Percentiles rank a stretch among this genome's conserved stretches.
Evolutionary conservation across 768 basidiomycete genomes (phyloP).

Genomic region (Boletus rubescentipes): DNA sequence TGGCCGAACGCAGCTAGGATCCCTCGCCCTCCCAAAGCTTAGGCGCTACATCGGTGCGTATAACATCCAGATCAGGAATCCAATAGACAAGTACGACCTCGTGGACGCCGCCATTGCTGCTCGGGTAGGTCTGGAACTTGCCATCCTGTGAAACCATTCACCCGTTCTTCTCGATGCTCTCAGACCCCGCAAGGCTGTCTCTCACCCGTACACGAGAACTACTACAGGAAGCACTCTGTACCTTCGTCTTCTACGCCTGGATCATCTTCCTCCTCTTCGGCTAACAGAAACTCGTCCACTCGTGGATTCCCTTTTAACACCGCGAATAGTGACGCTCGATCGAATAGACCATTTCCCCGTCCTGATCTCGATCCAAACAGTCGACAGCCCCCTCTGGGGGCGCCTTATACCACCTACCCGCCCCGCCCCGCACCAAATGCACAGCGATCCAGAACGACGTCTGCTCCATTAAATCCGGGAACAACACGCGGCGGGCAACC

Average conservation of each 20-base stretch:
- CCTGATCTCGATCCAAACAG: constrained; percentile 60
- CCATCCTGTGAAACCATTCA: neutral
- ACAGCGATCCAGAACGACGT: constrained; percentile 22
- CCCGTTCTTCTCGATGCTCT: neutral
- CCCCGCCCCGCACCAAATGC: constrained; percentile 17
- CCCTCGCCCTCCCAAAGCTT: constrained; percentile 57
- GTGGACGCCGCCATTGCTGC: constrained; percentile 58
- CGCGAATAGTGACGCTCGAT: constrained; percentile 20
- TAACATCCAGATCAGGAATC: constrained; percentile 57
- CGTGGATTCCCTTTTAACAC: constrained; percentile 12
- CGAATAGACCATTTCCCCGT: constrained; percentile 48
- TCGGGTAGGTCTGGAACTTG: constrained; percentile 41
- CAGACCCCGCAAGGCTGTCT: constrained; percentile 66
- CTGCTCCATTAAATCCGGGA: constrained; percentile 18
- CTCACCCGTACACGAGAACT: constrained; percentile 55
- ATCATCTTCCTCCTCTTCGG: constrained; percentile 14
- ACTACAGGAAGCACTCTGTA: constrained; percentile 32
- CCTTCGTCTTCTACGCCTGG: constrained; percentile 15
- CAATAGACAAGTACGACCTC: constrained; percentile 77
- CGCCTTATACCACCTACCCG: constrained; percentile 6
- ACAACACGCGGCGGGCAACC: constrained; percentile 4
- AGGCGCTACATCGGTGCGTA: constrained; percentile 72
- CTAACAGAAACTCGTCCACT: constrained; percentile 15
- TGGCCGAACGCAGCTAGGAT: constrained; percentile 54
- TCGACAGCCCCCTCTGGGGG: constrained; percentile 25